Conservation (phyloP, 2,329 filamentous ascomycete genomes). For the Domatiomyces globalis region DNA sequence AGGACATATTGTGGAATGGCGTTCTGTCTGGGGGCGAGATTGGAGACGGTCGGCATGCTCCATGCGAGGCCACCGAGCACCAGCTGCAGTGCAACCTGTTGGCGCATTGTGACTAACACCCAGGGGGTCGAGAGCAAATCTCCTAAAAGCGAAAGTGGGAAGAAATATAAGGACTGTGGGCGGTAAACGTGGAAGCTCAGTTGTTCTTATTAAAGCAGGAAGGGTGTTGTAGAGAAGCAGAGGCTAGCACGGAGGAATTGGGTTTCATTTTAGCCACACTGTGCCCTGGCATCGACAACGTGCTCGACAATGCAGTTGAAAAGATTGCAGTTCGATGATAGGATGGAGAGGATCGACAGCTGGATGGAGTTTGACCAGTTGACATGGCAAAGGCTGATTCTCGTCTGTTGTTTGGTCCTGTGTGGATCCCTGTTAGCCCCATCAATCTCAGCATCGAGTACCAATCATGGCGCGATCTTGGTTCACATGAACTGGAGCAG, state of each 20-base stretch:
- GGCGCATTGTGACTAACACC: background rate
- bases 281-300: background rate
- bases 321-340: background rate
- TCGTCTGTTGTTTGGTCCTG: background rate
- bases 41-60: background rate
- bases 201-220: background rate
- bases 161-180: background rate
- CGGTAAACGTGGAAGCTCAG: background rate
- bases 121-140: background rate
- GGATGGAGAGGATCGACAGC: background rate
- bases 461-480: background rate
- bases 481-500: background rate
- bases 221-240: background rate
- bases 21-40: background rate
- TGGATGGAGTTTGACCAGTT: background rate
- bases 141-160: background rate
- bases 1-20: constrained; percentile 1
- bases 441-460: background rate
- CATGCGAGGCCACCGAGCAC: background rate
- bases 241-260: background rate
- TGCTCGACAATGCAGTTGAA: background rate
- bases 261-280: background rate
- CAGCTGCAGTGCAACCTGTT: background rate
- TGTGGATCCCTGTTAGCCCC: background rate
- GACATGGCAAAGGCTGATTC: background rate